Conservation (phyloP, 2,329 filamentous ascomycete genomes). For the Gremmenia infestans region DNA sequence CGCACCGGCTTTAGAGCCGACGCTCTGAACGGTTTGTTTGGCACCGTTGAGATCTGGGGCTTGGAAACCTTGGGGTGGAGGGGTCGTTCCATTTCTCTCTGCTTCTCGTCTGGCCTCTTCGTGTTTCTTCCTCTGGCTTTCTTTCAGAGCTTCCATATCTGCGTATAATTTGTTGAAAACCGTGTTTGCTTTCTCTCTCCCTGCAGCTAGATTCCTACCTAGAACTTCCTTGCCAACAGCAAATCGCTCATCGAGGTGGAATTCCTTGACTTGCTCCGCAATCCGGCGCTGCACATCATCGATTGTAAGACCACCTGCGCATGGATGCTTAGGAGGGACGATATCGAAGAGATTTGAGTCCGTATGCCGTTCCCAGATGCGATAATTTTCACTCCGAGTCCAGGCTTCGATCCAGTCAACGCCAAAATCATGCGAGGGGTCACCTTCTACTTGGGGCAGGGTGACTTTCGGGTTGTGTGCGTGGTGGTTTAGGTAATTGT, state of each 20-base stretch:
- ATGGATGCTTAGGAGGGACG: conserved; percentile 87
- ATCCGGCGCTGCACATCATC: conserved; percentile 91
- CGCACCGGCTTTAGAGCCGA: conserved; percentile 52
- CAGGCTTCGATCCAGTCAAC: conserved; percentile 82
- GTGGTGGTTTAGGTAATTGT: conserved; percentile 57
- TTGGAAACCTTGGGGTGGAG: conserved; percentile 15
- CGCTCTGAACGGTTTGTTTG: conserved; percentile 43
- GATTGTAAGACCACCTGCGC: conserved; percentile 84
- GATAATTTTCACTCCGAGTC: conserved; percentile 84
- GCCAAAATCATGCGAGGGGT: conserved; percentile 80
- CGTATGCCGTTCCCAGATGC: conserved; percentile 75
- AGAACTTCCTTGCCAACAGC: conserved; percentile 78
- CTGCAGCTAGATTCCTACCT: conserved; percentile 82
- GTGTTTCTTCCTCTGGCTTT: conserved; percentile 61
- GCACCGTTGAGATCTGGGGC: conserved; percentile 38
- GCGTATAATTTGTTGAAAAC: conserved; percentile 86
- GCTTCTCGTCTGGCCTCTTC: conserved; percentile 46
- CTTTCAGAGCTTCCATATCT: conserved; percentile 78
- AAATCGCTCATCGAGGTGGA: conserved; percentile 88
- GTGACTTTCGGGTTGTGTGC: conserved; percentile 54
- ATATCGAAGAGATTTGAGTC: conserved; percentile 92
- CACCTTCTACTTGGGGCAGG: conserved; percentile 67
- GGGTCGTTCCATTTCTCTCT: conserved; percentile 17
- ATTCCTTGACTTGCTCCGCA: conserved; percentile 85
- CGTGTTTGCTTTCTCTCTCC: conserved; percentile 79